A percentile compares a stretch with the other conserved stretches of the same genome.
Evolutionary conservation across 2,329 filamentous ascomycete genomes (phyloP).

Genomic region (Cladosporium velox): DNA sequence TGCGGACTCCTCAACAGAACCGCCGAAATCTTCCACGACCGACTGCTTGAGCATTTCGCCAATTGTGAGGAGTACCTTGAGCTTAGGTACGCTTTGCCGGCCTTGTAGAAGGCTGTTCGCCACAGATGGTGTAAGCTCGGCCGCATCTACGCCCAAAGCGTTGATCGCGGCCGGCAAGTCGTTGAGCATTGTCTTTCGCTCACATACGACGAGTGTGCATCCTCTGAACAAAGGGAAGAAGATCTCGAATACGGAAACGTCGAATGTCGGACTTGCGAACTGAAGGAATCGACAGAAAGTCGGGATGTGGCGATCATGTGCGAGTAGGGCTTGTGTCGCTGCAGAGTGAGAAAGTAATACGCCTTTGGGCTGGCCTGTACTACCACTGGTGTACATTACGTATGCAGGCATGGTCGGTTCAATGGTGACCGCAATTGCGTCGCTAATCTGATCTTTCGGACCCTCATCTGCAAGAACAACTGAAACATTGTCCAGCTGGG

Average conservation of each 20-base stretch:
- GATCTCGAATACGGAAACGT: conserved; percentile 92
- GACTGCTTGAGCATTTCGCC: conserved; percentile 85
- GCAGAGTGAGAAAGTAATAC: conserved; percentile 79
- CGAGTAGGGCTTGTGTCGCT: conserved; percentile 77
- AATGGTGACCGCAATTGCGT: neutral
- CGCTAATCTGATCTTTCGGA: neutral
- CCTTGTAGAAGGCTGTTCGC: conserved; percentile 72
- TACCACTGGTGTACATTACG: conserved; percentile 91
- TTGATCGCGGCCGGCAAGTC: conserved; percentile 71
- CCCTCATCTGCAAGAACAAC: conserved; percentile 47
- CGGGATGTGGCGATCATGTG: conserved; percentile 78
- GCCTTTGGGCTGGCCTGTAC: conserved; percentile 85
- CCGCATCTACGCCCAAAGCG: conserved; percentile 71
- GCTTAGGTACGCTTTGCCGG: conserved; percentile 65
- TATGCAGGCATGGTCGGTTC: conserved; percentile 62
- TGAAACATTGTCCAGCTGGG: conserved; percentile 38
- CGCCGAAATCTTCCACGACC: conserved; percentile 79
- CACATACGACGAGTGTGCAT: conserved; percentile 70
- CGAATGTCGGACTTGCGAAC: conserved; percentile 89
- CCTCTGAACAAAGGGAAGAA: conserved; percentile 83
- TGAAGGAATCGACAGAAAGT: conserved; percentile 78
- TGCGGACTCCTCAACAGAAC: conserved; percentile 52
- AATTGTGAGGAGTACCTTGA: conserved; percentile 78
- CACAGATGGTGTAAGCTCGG: conserved; percentile 86
- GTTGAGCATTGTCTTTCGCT: conserved; percentile 69